phyloP scores from a whole-genome alignment of 768 basidiomycete genomes.

The Suillus brevipes region DNA sequence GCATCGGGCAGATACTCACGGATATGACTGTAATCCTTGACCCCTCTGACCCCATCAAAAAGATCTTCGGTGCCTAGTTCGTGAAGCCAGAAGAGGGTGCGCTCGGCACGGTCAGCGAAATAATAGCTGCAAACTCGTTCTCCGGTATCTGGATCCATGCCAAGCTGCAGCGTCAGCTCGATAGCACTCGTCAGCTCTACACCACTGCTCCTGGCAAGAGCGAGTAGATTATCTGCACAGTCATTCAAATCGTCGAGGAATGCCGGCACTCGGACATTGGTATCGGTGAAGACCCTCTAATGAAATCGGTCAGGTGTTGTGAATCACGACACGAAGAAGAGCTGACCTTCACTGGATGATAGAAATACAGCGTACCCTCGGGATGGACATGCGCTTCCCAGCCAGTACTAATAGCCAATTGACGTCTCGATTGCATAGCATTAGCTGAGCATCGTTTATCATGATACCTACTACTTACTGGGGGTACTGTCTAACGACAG shows the following conservation, averaged over 20 bases:
- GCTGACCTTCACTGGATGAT: slow-evolving; percentile 40
- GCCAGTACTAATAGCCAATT: slow-evolving; percentile 12
- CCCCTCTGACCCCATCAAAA: not conserved
- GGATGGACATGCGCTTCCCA: slow-evolving; percentile 51
- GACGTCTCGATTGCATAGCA: not conserved
- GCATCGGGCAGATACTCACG: not conserved
- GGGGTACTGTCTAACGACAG: not conserved
- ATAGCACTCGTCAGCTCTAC: not conserved
- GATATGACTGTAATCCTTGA: not conserved
- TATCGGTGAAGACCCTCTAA: slow-evolving; percentile 43
- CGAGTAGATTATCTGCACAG: not conserved
- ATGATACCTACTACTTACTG: not conserved
- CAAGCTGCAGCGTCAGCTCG: not conserved
- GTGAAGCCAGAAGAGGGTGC: slow-evolving; percentile 43
- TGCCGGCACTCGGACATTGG: not conserved
- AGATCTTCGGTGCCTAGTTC: not conserved
- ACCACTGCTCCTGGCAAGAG: not conserved
- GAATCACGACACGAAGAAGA: not conserved
- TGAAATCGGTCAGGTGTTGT: not conserved
- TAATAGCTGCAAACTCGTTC: slow-evolving; percentile 37
- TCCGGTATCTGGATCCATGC: not conserved
- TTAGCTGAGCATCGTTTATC: not conserved
- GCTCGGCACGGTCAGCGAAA: slow-evolving; percentile 41
- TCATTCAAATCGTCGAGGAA: not conserved
- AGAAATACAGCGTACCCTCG: slow-evolving; percentile 57